Conservation (phyloP, 2,329 filamentous ascomycete genomes). For the Furcasterigmium sp. region DNA sequence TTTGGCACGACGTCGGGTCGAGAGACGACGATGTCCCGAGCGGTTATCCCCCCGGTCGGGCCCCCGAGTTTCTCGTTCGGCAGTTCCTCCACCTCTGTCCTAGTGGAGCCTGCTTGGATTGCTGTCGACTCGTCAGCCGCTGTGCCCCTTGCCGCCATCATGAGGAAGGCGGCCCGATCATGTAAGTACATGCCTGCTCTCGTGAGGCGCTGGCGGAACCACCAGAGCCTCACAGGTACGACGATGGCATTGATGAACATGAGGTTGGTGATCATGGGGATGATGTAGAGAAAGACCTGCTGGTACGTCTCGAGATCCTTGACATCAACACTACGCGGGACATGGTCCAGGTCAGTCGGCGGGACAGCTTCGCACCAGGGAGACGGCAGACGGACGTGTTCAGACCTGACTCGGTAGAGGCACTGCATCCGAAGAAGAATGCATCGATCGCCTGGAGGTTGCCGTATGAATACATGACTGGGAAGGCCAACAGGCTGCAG, state of each 20-base stretch:
- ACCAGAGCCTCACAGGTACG: conserved; percentile 39
- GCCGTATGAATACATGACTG: conserved; percentile 13
- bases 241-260: conserved; percentile 44
- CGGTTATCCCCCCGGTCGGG: not conserved
- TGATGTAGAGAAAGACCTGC: conserved; percentile 44
- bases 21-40: not conserved
- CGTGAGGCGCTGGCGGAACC: conserved; percentile 40
- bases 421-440: conserved; percentile 45
- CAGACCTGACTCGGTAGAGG: conserved; percentile 43
- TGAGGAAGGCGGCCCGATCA: too few relatives aligned
- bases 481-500: conserved; percentile 1
- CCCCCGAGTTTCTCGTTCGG: not conserved
- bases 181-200: not conserved
- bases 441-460: conserved; percentile 38
- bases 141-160: too few relatives aligned
- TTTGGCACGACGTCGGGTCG: not conserved
- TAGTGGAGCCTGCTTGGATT: not conserved
- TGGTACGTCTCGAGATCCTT: conserved; percentile 45
- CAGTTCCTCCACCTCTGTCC: not conserved
- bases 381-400: conserved; percentile 33
- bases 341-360: not conserved
- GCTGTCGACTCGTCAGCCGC: not conserved
- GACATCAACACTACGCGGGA: conserved; percentile 36
- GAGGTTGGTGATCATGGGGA: conserved; percentile 43
- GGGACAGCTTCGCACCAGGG: not conserved